These are phyloP conservation scores for Aspergillus bertholletiae DNA, from an alignment of 495 filamentous ascomycete genomes.

Conservation along the genomic window DNA sequence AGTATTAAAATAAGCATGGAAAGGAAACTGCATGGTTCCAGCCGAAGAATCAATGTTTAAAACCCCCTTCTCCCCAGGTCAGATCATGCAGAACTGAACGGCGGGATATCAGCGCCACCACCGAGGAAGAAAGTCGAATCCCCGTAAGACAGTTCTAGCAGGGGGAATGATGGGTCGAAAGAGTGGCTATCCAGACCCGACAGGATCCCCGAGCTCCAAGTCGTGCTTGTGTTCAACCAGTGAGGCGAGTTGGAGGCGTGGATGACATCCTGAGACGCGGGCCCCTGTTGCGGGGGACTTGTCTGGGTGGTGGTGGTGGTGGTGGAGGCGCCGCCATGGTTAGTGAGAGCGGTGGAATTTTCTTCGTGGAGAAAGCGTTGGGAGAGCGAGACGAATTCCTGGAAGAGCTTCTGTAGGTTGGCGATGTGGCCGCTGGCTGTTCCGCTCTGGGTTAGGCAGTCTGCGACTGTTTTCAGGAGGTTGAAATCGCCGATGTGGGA, in stretches of 20 bases:
- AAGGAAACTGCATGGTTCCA: no score
- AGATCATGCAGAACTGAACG: neutral
- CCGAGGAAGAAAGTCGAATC: neutral
- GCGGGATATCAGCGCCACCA: neutral
- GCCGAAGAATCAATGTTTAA: no score
- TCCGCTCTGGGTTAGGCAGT: constrained; percentile 11
- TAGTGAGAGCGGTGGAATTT: neutral
- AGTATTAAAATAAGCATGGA: no score
- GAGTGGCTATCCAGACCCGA: neutral
- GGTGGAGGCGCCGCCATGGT: no score
- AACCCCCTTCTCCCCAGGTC: no score
- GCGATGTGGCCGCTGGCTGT: constrained; percentile 13
- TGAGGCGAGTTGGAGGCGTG: neutral
- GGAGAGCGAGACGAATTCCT: constrained; percentile 13
- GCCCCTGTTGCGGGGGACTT: neutral
- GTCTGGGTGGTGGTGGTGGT: neutral
- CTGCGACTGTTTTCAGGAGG: constrained; percentile 13
- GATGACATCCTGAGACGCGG: neutral
- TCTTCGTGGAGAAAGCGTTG: constrained; percentile 2
- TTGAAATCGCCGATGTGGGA: constrained; percentile 16
- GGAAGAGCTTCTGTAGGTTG: constrained; percentile 11
- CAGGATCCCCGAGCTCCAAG: neutral
- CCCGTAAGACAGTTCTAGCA: neutral
- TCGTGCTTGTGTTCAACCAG: neutral
- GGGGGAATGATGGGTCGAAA: neutral